phyloP scores from a whole-genome alignment of 441 rosid genomes.

The Euphorbia celastroides region DNA sequence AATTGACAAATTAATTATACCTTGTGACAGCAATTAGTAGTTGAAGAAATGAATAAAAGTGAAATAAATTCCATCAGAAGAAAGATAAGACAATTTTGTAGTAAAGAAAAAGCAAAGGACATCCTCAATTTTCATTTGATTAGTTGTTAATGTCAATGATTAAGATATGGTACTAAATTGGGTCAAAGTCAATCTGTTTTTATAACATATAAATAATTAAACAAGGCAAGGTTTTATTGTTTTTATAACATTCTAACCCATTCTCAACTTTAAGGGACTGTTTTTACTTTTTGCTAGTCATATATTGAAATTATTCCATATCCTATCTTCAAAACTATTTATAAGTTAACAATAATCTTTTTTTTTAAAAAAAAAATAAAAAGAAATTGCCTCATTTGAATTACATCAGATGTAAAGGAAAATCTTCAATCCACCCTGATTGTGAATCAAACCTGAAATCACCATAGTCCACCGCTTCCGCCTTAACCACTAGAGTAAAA shows the following conservation, averaged over 20 bases:
- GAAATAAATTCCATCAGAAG: neutral
- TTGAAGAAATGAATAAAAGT: too few species aligned
- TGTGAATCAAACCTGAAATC: too few species aligned
- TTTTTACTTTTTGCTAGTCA: neutral
- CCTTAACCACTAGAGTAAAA: too few species aligned
- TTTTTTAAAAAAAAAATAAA: too few species aligned
- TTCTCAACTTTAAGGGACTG: neutral
- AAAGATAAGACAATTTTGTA: neutral
- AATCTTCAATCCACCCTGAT: too few species aligned
- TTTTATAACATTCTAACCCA: neutral
- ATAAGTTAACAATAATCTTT: too few species aligned
- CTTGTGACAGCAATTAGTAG: too few species aligned
- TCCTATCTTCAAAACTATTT: too few species aligned
- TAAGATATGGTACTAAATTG: neutral
- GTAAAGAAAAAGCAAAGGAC: neutral
- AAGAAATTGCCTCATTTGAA: too few species aligned
- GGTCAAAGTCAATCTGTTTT: conserved; percentile 11
- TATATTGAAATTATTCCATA: too few species aligned
- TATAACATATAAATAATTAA: neutral
- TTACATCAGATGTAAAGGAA: too few species aligned
- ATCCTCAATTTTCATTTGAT: neutral
- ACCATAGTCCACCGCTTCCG: too few species aligned
- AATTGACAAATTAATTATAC: neutral
- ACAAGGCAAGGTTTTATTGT: neutral
- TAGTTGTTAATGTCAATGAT: neutral